Percentiles rank a stretch among this genome's conserved stretches.
These are phyloP conservation scores for Lepidopterella palustris DNA, from an alignment of 495 filamentous ascomycete species.

Conservation along the genomic window DNA sequence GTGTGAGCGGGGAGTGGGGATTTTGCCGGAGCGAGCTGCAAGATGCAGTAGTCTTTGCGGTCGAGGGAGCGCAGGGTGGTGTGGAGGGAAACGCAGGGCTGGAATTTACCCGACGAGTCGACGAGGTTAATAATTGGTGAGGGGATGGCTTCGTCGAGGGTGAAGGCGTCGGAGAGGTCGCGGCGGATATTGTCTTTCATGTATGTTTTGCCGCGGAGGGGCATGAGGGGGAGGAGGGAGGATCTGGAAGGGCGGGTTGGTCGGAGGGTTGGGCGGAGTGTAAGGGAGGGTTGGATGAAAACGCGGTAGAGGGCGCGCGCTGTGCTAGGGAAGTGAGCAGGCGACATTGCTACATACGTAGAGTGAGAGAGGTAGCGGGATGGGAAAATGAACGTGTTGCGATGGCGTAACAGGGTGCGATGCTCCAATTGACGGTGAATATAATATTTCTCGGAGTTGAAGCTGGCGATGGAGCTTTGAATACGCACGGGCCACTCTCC, in stretches of 20 bases:
- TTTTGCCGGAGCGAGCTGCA: conserved; percentile 47
- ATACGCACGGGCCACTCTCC: background rate
- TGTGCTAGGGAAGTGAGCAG: conserved; percentile 11
- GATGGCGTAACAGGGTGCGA: background rate
- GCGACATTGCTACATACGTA: conserved; percentile 11
- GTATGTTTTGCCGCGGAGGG: conserved; percentile 10
- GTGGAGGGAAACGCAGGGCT: conserved; percentile 38
- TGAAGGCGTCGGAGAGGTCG: conserved; percentile 19
- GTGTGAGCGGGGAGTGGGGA: conserved; percentile 17
- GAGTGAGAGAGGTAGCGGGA: background rate
- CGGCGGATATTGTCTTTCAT: conserved; percentile 13
- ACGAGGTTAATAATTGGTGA: conserved; percentile 46
- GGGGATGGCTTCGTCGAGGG: conserved; percentile 28
- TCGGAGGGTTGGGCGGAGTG: background rate
- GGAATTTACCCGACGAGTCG: conserved; percentile 46
- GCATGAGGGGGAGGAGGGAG: conserved; percentile 6
- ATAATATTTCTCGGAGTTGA: background rate
- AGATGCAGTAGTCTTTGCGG: conserved; percentile 46
- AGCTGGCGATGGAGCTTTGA: background rate
- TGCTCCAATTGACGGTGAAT: background rate
- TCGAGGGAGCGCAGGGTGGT: conserved; percentile 47
- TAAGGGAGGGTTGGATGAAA: conserved; percentile 29
- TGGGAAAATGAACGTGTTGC: no score
- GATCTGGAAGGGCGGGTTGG: background rate
- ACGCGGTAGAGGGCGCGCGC: conserved; percentile 32